These are phyloP conservation scores for Zoysia matrella DNA, from an alignment of 202 grass and related monocot species.

Conservation along the genomic window DNA sequence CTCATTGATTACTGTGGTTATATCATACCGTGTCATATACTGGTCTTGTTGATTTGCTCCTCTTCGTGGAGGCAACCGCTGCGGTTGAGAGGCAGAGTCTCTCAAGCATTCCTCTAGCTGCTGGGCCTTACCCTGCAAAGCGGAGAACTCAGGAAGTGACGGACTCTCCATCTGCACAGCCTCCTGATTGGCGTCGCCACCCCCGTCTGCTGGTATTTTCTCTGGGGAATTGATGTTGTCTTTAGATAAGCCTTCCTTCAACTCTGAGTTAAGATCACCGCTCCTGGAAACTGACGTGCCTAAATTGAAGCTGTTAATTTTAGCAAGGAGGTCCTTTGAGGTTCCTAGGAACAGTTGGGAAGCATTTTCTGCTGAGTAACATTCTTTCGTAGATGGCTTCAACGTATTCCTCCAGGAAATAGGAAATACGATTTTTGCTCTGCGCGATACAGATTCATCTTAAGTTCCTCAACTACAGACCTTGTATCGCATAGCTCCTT, in stretches of 20 bases:
- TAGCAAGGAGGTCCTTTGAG: constrained; percentile 63
- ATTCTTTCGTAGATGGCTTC: constrained; percentile 58
- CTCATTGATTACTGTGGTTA: constrained; percentile 34
- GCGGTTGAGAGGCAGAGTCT: constrained; percentile 37
- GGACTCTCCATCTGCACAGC: constrained; percentile 16
- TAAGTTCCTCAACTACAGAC: constrained; percentile 55
- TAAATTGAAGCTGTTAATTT: constrained; percentile 44
- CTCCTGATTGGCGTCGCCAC: constrained; percentile 9
- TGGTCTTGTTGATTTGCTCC: constrained; percentile 41
- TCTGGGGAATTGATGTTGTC: constrained; percentile 25
- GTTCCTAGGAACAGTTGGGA: constrained; percentile 57
- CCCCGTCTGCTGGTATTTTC: constrained; percentile 13
- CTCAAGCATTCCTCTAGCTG: constrained; percentile 57
- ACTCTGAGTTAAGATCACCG: constrained; percentile 46
- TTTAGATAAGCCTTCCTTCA: constrained; percentile 42
- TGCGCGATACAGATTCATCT: constrained; percentile 48
- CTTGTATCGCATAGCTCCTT: constrained; percentile 53
- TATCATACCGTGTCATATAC: constrained; percentile 23
- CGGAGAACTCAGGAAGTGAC: constrained; percentile 44
- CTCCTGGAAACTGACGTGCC: constrained; percentile 44
- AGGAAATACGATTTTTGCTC: constrained; percentile 47
- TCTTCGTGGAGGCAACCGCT: constrained; percentile 27
- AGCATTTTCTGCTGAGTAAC: constrained; percentile 67
- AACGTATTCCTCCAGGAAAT: constrained; percentile 60
- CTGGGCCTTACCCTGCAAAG: constrained; percentile 54